A percentile compares a stretch with the other conserved stretches of the same genome.
Conservation (phyloP, 768 basidiomycete genomes). For the Boletellus sp. region DNA sequence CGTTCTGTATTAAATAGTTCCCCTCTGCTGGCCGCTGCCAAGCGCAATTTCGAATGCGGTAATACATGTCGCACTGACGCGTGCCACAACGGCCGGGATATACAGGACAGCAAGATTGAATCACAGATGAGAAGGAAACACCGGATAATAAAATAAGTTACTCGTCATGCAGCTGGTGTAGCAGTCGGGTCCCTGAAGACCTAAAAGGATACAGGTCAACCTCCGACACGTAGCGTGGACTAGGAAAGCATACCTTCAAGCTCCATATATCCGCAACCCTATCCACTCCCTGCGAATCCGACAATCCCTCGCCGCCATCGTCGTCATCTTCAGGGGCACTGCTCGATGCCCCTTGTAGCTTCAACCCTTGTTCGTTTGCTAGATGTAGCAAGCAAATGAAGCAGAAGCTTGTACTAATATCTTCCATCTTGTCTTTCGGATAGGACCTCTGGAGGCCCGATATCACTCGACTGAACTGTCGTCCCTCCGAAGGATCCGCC, state of each 20-base stretch:
- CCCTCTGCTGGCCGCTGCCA: background rate
- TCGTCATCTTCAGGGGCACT: constrained; percentile 35
- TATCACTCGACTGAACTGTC: constrained; percentile 79
- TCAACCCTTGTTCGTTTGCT: constrained; percentile 94
- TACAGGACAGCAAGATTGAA: constrained; percentile 9
- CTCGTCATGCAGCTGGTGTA: constrained; percentile 20
- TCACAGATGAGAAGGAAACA: constrained; percentile 9
- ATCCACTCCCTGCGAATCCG: constrained; percentile 37
- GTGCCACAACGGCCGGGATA: constrained; percentile 2
- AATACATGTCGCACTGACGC: no score
- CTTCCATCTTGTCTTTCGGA: constrained; percentile 91
- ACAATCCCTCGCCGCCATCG: constrained; percentile 30
- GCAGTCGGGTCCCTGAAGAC: constrained; percentile 46
- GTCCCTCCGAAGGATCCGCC: constrained; percentile 63
- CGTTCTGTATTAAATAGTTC: constrained; percentile 17
- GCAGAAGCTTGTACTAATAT: constrained; percentile 98
- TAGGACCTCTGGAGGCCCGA: constrained; percentile 77
- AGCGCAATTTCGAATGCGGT: no score
- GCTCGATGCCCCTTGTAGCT: constrained; percentile 54
- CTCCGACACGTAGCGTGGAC: background rate
- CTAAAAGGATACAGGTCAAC: constrained; percentile 22
- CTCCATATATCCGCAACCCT: constrained; percentile 72
- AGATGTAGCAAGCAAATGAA: constrained; percentile 97
- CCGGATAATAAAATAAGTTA: constrained; percentile 21
- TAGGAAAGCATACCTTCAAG: constrained; percentile 51